phyloP scores from a whole-genome alignment of 2,329 filamentous ascomycete species.

The Epichloe sibirici region DNA sequence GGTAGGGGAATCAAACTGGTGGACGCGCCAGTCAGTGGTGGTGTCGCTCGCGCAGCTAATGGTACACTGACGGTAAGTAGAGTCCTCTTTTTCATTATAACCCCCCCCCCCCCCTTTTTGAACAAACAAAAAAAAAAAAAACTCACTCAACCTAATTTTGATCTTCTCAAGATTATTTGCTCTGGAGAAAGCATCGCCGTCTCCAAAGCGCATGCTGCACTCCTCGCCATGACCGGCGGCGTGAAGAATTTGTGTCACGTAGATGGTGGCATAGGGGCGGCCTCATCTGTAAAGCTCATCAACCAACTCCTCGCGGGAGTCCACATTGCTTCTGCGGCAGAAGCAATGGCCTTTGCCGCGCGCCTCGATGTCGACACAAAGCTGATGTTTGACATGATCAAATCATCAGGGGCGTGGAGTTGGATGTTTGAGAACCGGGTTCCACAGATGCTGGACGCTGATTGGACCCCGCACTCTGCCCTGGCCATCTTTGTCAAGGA shows the following conservation, averaged over 20 bases:
- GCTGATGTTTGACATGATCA: slow-evolving; percentile 34
- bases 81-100: no score
- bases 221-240: slow-evolving; percentile 21
- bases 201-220: slow-evolving; percentile 12
- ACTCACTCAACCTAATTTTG: neutral
- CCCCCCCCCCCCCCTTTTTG: no score
- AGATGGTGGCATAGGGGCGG: slow-evolving; percentile 36
- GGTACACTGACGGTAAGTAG: slow-evolving; percentile 21
- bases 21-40: slow-evolving; percentile 26
- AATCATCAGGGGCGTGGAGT: slow-evolving; percentile 23
- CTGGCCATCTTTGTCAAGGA: slow-evolving; percentile 25
- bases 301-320: slow-evolving; percentile 46
- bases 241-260: slow-evolving; percentile 30
- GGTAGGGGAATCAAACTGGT: slow-evolving; percentile 18
- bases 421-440: slow-evolving; percentile 26
- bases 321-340: slow-evolving; percentile 42
- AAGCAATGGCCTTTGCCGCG: slow-evolving; percentile 44
- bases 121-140: no score
- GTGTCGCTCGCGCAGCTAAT: slow-evolving; percentile 22
- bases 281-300: slow-evolving; percentile 45
- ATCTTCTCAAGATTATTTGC: slow-evolving; percentile 18
- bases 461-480: slow-evolving; percentile 23
- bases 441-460: slow-evolving; percentile 22
- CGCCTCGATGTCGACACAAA: slow-evolving; percentile 39
- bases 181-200: slow-evolving; percentile 16